Evolutionary conservation across 768 basidiomycete genomes (phyloP).

Genomic region (Floccularia luteovirens): DNA sequence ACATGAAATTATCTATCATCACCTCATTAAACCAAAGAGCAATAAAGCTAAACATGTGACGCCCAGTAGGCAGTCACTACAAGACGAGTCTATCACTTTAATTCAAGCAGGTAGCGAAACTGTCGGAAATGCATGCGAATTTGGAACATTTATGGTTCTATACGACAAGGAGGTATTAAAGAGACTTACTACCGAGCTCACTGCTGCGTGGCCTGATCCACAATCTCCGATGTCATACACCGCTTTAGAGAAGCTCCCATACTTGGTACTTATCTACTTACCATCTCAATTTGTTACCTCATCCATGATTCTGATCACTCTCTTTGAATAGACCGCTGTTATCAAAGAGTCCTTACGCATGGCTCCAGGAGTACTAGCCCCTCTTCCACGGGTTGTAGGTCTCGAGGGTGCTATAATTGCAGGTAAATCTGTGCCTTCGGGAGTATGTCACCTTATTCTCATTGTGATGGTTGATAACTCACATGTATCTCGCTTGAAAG

Average conservation of each 20-base stretch:
- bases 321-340: constrained; percentile 30
- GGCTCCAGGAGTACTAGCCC: constrained; percentile 31
- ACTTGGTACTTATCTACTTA: constrained; percentile 22
- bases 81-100: constrained; percentile 28
- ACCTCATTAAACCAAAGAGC: constrained; percentile 4
- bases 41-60: neutral
- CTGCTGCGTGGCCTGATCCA: constrained; percentile 25
- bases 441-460: no score
- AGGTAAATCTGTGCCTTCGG: no score
- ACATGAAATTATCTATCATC: constrained; percentile 13
- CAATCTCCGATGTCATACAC: constrained; percentile 15
- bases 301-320: no score
- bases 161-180: constrained; percentile 16
- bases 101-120: constrained; percentile 31
- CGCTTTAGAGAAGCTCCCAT: constrained; percentile 31
- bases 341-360: constrained; percentile 40
- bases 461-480: no score
- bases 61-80: constrained; percentile 5
- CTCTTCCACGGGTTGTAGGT: constrained; percentile 37
- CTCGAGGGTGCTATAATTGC: no score
- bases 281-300: neutral
- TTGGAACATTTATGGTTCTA: constrained; percentile 28
- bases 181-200: constrained; percentile 24
- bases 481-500: no score
- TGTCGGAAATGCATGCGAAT: constrained; percentile 27